Percentiles rank a stretch among this genome's conserved stretches.
Evolutionary conservation across 352 stramenopile genomes (phyloP).

Genomic region (Globisporangium recalcitrans): DNA sequence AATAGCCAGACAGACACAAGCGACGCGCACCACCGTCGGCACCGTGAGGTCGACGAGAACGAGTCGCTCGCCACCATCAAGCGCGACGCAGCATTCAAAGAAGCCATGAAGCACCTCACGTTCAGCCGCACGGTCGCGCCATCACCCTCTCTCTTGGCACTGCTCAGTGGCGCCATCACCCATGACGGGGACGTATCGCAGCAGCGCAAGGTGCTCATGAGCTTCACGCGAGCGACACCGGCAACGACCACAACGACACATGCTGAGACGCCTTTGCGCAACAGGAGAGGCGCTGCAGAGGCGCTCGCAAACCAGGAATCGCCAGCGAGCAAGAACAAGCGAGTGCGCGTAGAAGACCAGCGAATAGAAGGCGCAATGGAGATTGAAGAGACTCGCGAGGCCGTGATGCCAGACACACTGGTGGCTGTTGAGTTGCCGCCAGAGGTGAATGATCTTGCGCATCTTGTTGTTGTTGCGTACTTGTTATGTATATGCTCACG

Average conservation of each 20-base stretch:
- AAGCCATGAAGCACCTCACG: slow-evolving; percentile 14
- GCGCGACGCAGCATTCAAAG: slow-evolving; percentile 15
- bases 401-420: neutral
- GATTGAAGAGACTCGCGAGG: neutral
- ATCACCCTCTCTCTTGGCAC: neutral
- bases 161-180: neutral
- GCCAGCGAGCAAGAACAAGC: neutral
- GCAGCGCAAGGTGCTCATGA: slow-evolving; percentile 10
- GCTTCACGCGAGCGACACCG: slow-evolving; percentile 5
- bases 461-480: neutral
- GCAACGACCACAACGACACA: neutral
- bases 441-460: neutral
- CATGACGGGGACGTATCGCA: neutral
- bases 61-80: slow-evolving; percentile 13
- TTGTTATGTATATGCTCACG: neutral
- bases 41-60: slow-evolving; percentile 9
- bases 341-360: neutral
- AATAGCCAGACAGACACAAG: neutral
- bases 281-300: neutral
- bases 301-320: neutral
- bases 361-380: neutral
- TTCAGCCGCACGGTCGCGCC: neutral
- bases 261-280: neutral
- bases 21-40: neutral
- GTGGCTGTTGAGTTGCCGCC: neutral